Conservation (phyloP, 306 rosid species). For the Luffa aegyptiaca region DNA sequence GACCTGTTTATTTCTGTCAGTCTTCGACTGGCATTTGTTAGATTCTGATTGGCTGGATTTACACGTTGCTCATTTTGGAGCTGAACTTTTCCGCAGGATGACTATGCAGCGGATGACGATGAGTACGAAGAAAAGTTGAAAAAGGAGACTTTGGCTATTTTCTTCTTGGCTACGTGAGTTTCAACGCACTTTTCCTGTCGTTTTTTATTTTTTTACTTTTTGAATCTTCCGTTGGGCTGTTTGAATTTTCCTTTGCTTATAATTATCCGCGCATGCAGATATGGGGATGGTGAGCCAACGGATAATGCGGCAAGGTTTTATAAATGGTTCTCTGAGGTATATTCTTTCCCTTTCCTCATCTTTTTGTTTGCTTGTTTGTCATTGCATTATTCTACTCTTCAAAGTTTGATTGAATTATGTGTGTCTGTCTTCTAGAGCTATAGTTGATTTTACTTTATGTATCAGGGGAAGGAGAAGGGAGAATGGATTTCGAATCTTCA, state of each 20-base stretch:
- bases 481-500: conserved; percentile 71
- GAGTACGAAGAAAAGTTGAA: conserved; percentile 66
- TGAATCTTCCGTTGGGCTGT: not conserved
- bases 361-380: conserved; percentile 1
- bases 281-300: conserved; percentile 99
- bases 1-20: not conserved
- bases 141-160: conserved; percentile 53
- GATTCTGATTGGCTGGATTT: not conserved
- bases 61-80: not conserved
- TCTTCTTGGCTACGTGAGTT: conserved; percentile 94
- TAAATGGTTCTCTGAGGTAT: conserved; percentile 90
- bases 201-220: not conserved
- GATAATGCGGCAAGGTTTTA: conserved; percentile 91
- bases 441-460: conserved; percentile 5
- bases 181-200: not conserved
- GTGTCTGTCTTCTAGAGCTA: not conserved
- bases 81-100: conserved; percentile 45
- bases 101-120: conserved; percentile 78
- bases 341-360: not conserved
- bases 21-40: not conserved
- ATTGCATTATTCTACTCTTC: not conserved
- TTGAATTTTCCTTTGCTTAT: not conserved
- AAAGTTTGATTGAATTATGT: not conserved
- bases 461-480: conserved; percentile 70
- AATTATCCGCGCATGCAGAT: conserved; percentile 37